Base-by-base conservation (phyloP, 2,329 filamentous ascomycete genomes). In the Epichloe scottii region DNA sequence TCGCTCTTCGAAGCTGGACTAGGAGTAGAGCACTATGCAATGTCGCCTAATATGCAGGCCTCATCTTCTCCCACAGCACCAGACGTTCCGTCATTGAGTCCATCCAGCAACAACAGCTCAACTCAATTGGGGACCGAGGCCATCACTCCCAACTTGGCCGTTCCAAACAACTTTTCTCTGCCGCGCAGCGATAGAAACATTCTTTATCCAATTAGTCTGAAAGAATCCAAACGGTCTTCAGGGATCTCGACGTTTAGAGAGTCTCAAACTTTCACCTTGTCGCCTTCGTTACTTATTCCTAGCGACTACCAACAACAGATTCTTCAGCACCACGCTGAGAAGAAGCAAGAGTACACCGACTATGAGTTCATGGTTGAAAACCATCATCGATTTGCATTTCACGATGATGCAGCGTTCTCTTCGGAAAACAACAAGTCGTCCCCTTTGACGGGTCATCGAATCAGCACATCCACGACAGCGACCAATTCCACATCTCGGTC, bases 211-310 rank as follows among this genome's bases (percentile, higher is more conserved):
- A 53, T 58, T 53, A 60, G 63, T 26, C 53, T 57, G 55, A 60
- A 63, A 54, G 68, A 71, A 51, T 61, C 63, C 39, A 69, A 70
- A 47, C 69, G 63, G 34, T 64, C 66, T 26, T 78, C 79, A 3
- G 69, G 71, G 14, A 69, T 71, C 0, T 76, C 73, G 2, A 79
- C 72, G 59, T 81, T 78, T 61, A 75, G 74, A 57, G 79, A 82
- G 60, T 74, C 73, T 0, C 75, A 81, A 51, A 77, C 75, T 14
- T 81, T 82, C 59, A 72, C 69, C 41, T 63, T 83, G 35, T 83
- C 80, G 7, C 80, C 81, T 0, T 77, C 77, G 3, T 68, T 84
- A n/a, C 69, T 84, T 47, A 80, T 84, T 49, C 79, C 81, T 12
- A 65, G 69, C 45, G 80, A 84, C 48, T 81, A 75, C 56, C 72